Percentiles rank a stretch among this genome's conserved stretches.
phyloP scores from a whole-genome alignment of 192 early-diverging fungal species.

The Obelidium mucronatum region DNA sequence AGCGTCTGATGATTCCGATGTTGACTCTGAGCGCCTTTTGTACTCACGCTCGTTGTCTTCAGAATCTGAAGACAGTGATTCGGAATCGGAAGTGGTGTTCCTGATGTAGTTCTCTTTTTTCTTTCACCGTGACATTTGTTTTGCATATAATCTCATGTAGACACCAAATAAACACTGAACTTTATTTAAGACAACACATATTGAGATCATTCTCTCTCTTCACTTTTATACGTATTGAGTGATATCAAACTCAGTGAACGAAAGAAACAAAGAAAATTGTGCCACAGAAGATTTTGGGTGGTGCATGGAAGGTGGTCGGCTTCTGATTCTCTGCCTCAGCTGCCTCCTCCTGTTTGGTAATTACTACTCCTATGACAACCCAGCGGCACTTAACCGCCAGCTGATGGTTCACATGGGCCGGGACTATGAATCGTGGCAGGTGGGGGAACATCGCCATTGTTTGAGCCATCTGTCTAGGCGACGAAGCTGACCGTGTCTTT shows the following conservation, averaged over 20 bases:
- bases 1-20: neutral
- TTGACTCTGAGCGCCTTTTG: neutral
- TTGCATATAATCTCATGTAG: neutral
- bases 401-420: conserved; percentile 52
- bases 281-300: neutral
- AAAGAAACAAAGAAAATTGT: neutral
- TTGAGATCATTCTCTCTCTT: neutral
- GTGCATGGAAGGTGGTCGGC: neutral
- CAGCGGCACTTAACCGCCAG: conserved; percentile 59
- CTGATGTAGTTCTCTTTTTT: neutral
- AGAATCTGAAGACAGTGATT: neutral
- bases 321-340: conserved; percentile 46
- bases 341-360: conserved; percentile 56
- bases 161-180: neutral
- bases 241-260: neutral
- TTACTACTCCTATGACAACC: conserved; percentile 53
- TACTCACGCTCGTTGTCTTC: too few relatives aligned
- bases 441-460: neutral
- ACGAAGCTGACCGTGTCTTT: too few relatives aligned
- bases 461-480: neutral
- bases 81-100: neutral
- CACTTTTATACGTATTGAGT: neutral
- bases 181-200: too few relatives aligned
- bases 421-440: conserved; percentile 50
- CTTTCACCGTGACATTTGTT: neutral